Evolutionary conservation across 768 basidiomycete genomes (phyloP), one percentile per base, ranked within the genome.

Genomic region (Cystofilobasidium capitatum): DNA sequence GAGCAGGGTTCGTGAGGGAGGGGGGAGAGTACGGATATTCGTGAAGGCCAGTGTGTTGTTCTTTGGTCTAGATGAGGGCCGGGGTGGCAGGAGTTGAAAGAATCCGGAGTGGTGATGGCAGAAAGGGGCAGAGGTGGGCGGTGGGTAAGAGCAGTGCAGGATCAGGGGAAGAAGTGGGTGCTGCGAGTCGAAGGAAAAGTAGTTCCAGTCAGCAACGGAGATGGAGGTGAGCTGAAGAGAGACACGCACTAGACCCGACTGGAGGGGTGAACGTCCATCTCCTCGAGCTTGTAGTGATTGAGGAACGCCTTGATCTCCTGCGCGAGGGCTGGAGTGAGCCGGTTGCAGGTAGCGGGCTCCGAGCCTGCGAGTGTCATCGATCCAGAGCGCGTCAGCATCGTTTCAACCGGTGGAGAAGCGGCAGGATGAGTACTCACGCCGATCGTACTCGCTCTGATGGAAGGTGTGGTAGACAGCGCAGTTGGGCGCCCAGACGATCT

Each of bases 201-300:
- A 29, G 55, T 17, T 16, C 7, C 20, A 24, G 59, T 61, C 24
- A 61, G 59, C 26, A 22, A 54, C 31, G 51, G 12, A 54, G 10
- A 12, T 54, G n/a, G 24, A 12, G n/a, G 13, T 33, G 4, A 58
- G 35, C 3, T 3, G 40, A 61, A 35, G 22, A 29, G 61, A 31
- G 36, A 60, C 45, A 60, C 40, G 31, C 76, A 91, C 89, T 96
- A 87, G 73, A 89, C 85, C 77, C 90, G 86, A 78, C 90, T 93
- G 59, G 88, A 81, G 72, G 89, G 88, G 78, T 98, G 94, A 70
- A 99, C 92, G 76, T 93, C 91, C 94, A 99, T 98, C 80, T 97
- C 92, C 79, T 94, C 92, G 88, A 97, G 90, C 82, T 98, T 98
- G 79, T 89, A 98, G 65, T 90, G 91, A 79, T 99, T 99, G 62